Conservation (phyloP, 768 basidiomycete species). For the Calocybe indica region DNA sequence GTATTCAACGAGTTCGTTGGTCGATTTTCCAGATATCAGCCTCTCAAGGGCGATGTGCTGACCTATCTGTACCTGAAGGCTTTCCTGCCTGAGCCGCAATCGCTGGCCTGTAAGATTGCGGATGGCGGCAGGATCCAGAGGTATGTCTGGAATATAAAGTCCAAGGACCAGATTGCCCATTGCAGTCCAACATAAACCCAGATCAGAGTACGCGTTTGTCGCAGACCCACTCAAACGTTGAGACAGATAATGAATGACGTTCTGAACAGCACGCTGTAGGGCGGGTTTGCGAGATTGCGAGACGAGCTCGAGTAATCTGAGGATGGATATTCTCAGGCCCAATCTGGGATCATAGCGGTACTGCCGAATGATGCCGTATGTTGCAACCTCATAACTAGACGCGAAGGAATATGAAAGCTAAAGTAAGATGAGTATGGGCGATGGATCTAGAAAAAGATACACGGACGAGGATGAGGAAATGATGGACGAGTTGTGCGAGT, state of each 20-base stretch:
- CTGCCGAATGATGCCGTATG: slow-evolving; percentile 10
- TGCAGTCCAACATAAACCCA: slow-evolving; percentile 49
- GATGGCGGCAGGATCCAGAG: slow-evolving; percentile 81
- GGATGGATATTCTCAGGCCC: slow-evolving; percentile 14
- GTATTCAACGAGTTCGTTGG: slow-evolving; percentile 41
- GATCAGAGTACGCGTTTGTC: slow-evolving; percentile 9
- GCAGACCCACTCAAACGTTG: slow-evolving; percentile 7
- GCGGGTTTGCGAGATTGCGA: slow-evolving; percentile 23
- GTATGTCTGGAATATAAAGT: slow-evolving; percentile 76
- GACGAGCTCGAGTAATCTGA: slow-evolving; percentile 22
- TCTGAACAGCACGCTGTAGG: slow-evolving; percentile 27
- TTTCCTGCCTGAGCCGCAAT: slow-evolving; percentile 31
- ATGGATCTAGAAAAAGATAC: background rate
- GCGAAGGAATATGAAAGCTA: slow-evolving; percentile 38
- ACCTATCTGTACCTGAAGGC: slow-evolving; percentile 53
- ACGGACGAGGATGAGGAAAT: slow-evolving; percentile 37
- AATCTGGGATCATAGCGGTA: slow-evolving; percentile 9
- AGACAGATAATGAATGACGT: slow-evolving; percentile 21
- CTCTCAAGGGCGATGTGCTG: slow-evolving; percentile 25
- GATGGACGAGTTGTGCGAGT: slow-evolving; percentile 32
- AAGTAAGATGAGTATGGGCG: slow-evolving; percentile 1
- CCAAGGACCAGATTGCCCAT: slow-evolving; percentile 55
- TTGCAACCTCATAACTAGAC: slow-evolving; percentile 5
- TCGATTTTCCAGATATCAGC: slow-evolving; percentile 35
- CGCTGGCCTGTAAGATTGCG: slow-evolving; percentile 41